Base-by-base conservation (phyloP, 345 rosid genomes). In the Acer yangbiense region DNA sequence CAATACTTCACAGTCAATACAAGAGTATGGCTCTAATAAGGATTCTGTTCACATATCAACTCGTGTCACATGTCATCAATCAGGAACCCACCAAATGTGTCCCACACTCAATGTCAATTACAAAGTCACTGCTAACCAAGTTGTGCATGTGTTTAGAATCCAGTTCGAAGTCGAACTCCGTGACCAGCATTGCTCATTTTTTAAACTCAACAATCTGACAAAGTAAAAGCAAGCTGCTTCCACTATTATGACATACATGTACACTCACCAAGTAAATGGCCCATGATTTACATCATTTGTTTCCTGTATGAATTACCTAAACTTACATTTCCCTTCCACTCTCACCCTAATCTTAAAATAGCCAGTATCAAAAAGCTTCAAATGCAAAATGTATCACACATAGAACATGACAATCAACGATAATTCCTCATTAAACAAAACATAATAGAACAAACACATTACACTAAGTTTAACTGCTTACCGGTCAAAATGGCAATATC, bases 401-500 rank as follows among this genome's bases (percentile, higher is more conserved):
- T 9, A 67, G 25, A 67, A 18, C 50, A 46, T 46, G 13, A 10
- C 18, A 32, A 21, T 68, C 1, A 63, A 20, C 48, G 11, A 50
- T 1, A 54, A 65, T 48, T 16, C 58, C 21, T 50, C 17, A 17
- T 46, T 55, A 32, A 79, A 9, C n/a, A 43, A 12, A 69, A 55
- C 44, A 57, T 54, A 21, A 18, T 43, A 20, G 25, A 64, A 71
- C 39, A 0, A 27, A 62, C 41, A 16, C n/a, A 50, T 18, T 29
- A 72, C 18, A n/a, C 13, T 21, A 2, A 64, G 7, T 2, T 13
- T 52, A 69, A 29, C 4, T 2, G 41, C 54, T 5, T 81, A 95
- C 98, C 98, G 41, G 99, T 96, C 84, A 96, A 66, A 71, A 94
- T 94, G 80, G 99, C 98, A 39, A 96, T 92, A 75, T 96, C 98